Evolutionary conservation across 208 protist genomes (phyloP).

Genomic region (Leishmania arabica): DNA sequence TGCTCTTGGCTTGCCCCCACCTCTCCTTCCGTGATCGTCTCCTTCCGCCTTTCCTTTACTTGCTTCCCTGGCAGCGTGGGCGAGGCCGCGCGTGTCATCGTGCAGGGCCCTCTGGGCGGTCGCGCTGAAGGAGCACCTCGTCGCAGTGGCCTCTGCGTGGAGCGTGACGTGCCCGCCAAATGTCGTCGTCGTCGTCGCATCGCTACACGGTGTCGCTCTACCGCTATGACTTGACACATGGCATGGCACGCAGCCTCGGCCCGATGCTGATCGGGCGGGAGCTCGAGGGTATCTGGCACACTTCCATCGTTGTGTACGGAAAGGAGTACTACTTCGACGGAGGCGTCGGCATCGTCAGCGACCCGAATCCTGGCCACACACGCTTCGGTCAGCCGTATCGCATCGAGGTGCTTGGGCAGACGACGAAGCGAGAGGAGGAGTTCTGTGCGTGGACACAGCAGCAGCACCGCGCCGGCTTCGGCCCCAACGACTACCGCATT

Average conservation of each 20-base stretch:
- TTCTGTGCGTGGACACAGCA: constrained; percentile 61
- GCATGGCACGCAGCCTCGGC: constrained; percentile 83
- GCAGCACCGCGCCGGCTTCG: constrained; percentile 44
- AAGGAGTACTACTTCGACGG: constrained; percentile 94
- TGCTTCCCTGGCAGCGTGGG: background rate
- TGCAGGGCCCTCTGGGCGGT: background rate
- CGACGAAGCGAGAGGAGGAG: constrained; percentile 52
- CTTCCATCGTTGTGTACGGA: constrained; percentile 90
- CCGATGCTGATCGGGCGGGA: constrained; percentile 77
- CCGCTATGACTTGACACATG: constrained; percentile 94
- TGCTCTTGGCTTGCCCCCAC: background rate
- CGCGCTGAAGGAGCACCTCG: background rate
- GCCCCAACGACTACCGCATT: constrained; percentile 87
- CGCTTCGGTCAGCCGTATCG: constrained; percentile 81
- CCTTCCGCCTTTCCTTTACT: background rate
- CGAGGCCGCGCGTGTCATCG: background rate
- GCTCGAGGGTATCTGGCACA: constrained; percentile 95
- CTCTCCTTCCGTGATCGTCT: background rate
- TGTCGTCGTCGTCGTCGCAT: background rate
- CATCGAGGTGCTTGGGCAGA: constrained; percentile 61
- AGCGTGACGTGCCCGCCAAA: background rate
- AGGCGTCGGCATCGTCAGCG: constrained; percentile 70
- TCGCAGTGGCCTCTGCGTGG: background rate
- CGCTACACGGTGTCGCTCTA: constrained; percentile 73
- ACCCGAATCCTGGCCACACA: constrained; percentile 52